Evolutionary conservation across 2,329 filamentous ascomycete genomes (phyloP).

Genomic region (Zelopaecilomyces penicillatus): DNA sequence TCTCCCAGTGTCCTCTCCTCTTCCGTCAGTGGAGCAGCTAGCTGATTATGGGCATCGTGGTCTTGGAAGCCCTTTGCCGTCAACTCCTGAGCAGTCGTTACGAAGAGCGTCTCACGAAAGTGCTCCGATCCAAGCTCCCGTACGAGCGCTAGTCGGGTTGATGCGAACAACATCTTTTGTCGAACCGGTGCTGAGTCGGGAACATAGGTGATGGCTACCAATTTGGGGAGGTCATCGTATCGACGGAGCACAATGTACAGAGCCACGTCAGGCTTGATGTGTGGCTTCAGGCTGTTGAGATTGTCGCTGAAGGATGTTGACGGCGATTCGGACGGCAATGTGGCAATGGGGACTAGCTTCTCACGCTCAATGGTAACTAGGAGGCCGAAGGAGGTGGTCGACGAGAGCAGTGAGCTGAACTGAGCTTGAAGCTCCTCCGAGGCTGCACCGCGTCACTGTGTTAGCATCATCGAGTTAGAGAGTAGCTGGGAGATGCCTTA

Average conservation of each 20-base stretch:
- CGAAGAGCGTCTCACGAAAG: constrained; percentile 69
- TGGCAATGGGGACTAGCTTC: constrained; percentile 51
- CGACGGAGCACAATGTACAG: constrained; percentile 70
- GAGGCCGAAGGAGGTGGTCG: constrained; percentile 56
- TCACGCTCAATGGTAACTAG: constrained; percentile 64
- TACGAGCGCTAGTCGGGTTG: constrained; percentile 65
- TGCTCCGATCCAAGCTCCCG: constrained; percentile 71
- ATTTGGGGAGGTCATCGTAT: constrained; percentile 46
- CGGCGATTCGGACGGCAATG: constrained; percentile 43
- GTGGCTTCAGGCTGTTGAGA: constrained; percentile 51
- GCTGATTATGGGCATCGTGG: constrained; percentile 58
- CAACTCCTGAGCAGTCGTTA: constrained; percentile 61
- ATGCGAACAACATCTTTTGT: constrained; percentile 80
- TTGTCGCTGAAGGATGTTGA: constrained; percentile 55
- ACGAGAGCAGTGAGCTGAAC: constrained; percentile 61
- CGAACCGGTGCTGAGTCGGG: constrained; percentile 71
- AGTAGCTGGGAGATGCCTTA: constrained; percentile 22
- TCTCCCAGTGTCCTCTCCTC: constrained; percentile 65
- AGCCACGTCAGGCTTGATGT: constrained; percentile 58
- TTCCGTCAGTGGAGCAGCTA: constrained; percentile 66
- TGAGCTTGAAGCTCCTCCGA: constrained; percentile 68
- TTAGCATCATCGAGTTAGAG: neutral
- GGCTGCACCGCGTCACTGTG: constrained; percentile 36
- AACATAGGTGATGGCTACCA: constrained; percentile 69
- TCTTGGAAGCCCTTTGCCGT: constrained; percentile 60